Conservation (phyloP, 2,329 filamentous ascomycete genomes). For the Hypoxylon sp. region DNA sequence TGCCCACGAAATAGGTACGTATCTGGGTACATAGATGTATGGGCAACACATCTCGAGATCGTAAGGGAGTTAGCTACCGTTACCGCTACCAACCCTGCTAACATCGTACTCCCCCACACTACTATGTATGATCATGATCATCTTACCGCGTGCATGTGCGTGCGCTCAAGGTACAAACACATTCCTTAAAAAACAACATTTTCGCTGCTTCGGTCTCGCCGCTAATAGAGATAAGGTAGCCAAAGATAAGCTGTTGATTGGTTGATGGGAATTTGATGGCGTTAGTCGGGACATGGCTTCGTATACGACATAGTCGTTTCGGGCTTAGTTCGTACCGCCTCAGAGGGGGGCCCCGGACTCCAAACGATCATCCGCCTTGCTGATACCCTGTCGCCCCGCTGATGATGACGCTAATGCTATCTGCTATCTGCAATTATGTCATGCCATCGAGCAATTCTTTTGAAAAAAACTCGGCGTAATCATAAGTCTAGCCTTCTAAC, state of each 20-base stretch:
- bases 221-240: slow-evolving; percentile 30
- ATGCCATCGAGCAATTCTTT: slow-evolving; percentile 47
- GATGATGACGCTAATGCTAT: slow-evolving; percentile 39
- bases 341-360: slow-evolving; percentile 15
- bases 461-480: slow-evolving; percentile 6
- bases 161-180: slow-evolving; percentile 7
- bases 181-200: slow-evolving; percentile 15
- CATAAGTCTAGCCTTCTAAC: not conserved
- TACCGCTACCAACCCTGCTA: too few relatives aligned
- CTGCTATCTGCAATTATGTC: slow-evolving; percentile 40
- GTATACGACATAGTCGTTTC: slow-evolving; percentile 22
- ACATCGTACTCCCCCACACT: slow-evolving; percentile 18
- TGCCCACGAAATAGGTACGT: slow-evolving; percentile 17
- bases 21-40: too few relatives aligned
- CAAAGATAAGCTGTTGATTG: slow-evolving; percentile 32
- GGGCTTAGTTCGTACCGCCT: slow-evolving; percentile 24
- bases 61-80: too few relatives aligned
- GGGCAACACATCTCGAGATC: slow-evolving; percentile 3
- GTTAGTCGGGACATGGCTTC: slow-evolving; percentile 24
- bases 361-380: slow-evolving; percentile 22
- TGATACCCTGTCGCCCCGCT: slow-evolving; percentile 22
- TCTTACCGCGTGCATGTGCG: slow-evolving; percentile 16
- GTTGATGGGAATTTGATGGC: slow-evolving; percentile 1
- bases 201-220: slow-evolving; percentile 26
- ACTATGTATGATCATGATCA: slow-evolving; percentile 10